These are phyloP conservation scores for Encephalitozoon cuniculi DNA, from an alignment of 371 early-diverging fungal species.

Conservation along the genomic window DNA sequence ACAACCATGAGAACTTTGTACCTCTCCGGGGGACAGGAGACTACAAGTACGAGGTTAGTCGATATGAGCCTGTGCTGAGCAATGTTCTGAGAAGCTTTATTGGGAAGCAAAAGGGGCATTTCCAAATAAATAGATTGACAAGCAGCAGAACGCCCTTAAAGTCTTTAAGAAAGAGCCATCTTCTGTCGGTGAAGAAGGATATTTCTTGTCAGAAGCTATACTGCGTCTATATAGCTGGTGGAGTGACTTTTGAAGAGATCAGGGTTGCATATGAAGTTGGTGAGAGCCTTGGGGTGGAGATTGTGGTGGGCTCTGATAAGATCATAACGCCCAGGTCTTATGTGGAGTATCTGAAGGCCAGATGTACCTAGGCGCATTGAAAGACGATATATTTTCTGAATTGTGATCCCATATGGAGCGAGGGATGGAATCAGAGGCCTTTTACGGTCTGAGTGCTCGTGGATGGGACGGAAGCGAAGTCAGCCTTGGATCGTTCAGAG, in stretches of 20 bases:
- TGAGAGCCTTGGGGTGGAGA: slow-evolving; percentile 42
- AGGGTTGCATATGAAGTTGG: slow-evolving; percentile 46
- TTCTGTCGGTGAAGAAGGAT: slow-evolving; percentile 40
- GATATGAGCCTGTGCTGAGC: slow-evolving; percentile 53
- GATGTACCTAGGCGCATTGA: neutral
- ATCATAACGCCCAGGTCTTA: slow-evolving; percentile 27
- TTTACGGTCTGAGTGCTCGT: slow-evolving; percentile 44
- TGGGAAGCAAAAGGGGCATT: slow-evolving; percentile 35
- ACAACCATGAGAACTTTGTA: slow-evolving; percentile 4
- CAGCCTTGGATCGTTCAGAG: slow-evolving; percentile 40
- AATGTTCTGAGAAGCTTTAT: slow-evolving; percentile 47
- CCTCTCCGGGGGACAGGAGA: neutral
- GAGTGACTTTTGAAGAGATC: slow-evolving; percentile 51
- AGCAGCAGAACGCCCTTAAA: slow-evolving; percentile 5
- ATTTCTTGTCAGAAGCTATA: slow-evolving; percentile 1
- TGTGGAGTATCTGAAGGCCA: slow-evolving; percentile 30
- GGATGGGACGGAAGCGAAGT: slow-evolving; percentile 15
- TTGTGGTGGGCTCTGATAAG: slow-evolving; percentile 43
- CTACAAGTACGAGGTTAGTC: slow-evolving; percentile 44
- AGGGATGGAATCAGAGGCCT: neutral
- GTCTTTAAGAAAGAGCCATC: slow-evolving; percentile 46
- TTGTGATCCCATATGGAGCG: neutral
- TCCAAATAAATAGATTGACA: slow-evolving; percentile 18
- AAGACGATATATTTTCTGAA: neutral
- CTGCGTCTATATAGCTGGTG: slow-evolving; percentile 33